These are phyloP conservation scores for Plasmodium yoelii DNA, from an alignment of 169 alveolate genomes.

Conservation along the genomic window DNA sequence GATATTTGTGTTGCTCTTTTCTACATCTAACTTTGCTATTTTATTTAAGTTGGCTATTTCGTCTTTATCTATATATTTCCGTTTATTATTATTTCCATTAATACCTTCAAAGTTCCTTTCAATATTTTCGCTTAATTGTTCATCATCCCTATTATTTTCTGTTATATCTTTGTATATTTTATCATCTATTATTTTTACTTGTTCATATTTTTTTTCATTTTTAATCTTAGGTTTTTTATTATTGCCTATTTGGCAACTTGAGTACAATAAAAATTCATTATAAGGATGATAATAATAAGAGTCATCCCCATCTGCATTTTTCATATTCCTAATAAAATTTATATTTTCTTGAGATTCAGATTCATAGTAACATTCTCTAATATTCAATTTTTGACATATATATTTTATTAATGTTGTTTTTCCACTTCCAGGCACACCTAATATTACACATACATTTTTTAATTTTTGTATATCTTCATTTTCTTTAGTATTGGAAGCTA, in stretches of 20 bases:
- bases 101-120: too few species aligned
- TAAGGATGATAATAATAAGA: constrained; percentile 66
- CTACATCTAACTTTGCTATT: background rate
- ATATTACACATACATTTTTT: constrained; percentile 59
- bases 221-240: constrained; percentile 24
- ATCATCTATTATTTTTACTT: background rate
- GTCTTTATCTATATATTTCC: background rate
- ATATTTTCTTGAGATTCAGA: constrained; percentile 41
- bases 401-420: constrained; percentile 70
- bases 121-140: background rate
- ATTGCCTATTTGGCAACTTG: constrained; percentile 59
- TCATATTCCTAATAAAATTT: constrained; percentile 16
- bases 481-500: constrained; percentile 2
- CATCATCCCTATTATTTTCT: background rate
- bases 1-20: background rate
- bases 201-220: background rate
- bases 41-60: constrained; percentile 1
- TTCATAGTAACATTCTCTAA: constrained; percentile 63
- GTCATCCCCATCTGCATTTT: constrained; percentile 19
- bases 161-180: background rate
- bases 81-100: constrained; percentile 8
- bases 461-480: constrained; percentile 18
- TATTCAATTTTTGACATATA: constrained; percentile 67
- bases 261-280: constrained; percentile 39
- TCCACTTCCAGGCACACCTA: constrained; percentile 74